Evolutionary conservation across 2,329 filamentous ascomycete genomes (phyloP).

Genomic region (Talaromyces funiculosus): DNA sequence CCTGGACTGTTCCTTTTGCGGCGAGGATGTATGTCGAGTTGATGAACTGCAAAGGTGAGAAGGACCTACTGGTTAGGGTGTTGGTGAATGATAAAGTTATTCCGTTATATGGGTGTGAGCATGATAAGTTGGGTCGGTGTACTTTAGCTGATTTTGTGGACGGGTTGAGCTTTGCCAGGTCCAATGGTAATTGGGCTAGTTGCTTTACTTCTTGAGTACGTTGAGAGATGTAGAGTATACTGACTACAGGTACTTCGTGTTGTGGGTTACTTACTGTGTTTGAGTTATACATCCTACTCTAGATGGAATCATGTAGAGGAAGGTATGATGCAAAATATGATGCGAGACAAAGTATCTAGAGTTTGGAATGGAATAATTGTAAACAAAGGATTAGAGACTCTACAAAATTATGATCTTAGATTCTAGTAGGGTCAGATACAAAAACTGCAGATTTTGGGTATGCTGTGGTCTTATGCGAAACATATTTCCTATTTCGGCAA

Average conservation of each 20-base stretch:
- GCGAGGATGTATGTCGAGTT: conserved; percentile 82
- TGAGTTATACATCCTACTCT: too few relatives aligned
- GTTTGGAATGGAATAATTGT: too few relatives aligned
- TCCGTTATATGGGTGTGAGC: conserved; percentile 62
- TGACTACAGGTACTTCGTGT: too few relatives aligned
- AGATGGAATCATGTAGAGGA: too few relatives aligned
- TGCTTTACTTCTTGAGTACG: not conserved
- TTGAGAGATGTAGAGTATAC: too few relatives aligned
- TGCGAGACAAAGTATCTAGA: too few relatives aligned
- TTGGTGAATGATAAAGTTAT: conserved; percentile 80
- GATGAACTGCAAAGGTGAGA: conserved; percentile 55
- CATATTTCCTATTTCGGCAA: not conserved
- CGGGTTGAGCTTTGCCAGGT: conserved; percentile 66
- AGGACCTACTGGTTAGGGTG: conserved; percentile 68
- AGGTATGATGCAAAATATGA: too few relatives aligned
- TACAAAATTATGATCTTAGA: too few relatives aligned
- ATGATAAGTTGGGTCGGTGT: conserved; percentile 67
- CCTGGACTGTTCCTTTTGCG: conserved; percentile 80
- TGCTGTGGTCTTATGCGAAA: not conserved
- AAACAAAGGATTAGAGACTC: too few relatives aligned
- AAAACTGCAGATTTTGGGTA: too few relatives aligned
- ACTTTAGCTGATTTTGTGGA: conserved; percentile 63
- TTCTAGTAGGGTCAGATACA: too few relatives aligned
- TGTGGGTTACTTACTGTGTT: too few relatives aligned
- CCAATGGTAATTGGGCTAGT: conserved; percentile 64